Conservation (phyloP, 768 basidiomycete species). For the Pleurotus djamor region DNA sequence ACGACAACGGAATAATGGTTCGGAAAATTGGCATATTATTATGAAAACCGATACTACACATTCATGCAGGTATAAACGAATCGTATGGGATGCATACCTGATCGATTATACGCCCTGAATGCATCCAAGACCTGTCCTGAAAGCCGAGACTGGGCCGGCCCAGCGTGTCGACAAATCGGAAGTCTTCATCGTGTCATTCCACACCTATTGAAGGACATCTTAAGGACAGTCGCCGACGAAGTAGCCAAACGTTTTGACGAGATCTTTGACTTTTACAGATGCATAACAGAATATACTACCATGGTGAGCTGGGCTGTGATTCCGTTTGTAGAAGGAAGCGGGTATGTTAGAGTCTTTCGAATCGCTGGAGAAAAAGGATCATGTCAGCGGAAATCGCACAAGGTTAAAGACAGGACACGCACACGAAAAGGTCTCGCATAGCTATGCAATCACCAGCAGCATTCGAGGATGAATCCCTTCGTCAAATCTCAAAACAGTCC, state of each 20-base stretch:
- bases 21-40: background rate
- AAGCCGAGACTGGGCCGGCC: background rate
- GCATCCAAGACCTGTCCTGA: background rate
- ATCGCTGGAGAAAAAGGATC: constrained; percentile 16
- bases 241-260: constrained; percentile 19
- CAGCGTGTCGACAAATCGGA: background rate
- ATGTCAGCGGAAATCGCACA: background rate
- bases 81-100: background rate
- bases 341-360: constrained; percentile 25
- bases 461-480: constrained; percentile 33
- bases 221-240: constrained; percentile 27
- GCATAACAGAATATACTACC: constrained; percentile 17
- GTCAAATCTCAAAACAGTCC: constrained; percentile 48
- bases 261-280: constrained; percentile 19
- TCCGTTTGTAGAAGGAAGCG: constrained; percentile 32
- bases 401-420: constrained; percentile 19
- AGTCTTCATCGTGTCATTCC: constrained; percentile 10
- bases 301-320: constrained; percentile 23
- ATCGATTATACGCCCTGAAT: background rate
- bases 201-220: constrained; percentile 30
- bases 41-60: background rate
- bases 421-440: constrained; percentile 56
- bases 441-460: constrained; percentile 34
- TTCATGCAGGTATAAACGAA: background rate
- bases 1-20: too few species aligned